phyloP scores from a whole-genome alignment of 129 eudicot genomes.

The Tanacetum coccineum region DNA sequence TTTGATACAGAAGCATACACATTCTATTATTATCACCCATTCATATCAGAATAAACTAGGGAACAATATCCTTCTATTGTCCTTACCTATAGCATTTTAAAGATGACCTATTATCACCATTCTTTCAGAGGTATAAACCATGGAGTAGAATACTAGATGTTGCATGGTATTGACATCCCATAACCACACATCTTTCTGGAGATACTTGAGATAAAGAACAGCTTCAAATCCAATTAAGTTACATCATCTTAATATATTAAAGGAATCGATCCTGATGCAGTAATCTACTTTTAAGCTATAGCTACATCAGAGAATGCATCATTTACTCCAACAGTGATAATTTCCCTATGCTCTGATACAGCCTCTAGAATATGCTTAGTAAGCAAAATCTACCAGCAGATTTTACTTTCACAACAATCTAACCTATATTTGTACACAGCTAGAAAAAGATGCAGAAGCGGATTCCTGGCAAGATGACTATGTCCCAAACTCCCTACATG shows the following conservation, averaged over 20 bases:
- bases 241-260: not conserved
- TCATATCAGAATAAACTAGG: slow-evolving; percentile 14
- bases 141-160: not conserved
- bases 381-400: not conserved
- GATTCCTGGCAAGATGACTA: not conserved
- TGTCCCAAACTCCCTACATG: not conserved
- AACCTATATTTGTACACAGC: not conserved
- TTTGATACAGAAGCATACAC: not conserved
- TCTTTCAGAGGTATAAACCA: too few relatives aligned
- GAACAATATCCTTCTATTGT: slow-evolving; percentile 9
- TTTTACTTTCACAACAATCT: not conserved
- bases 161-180: slow-evolving; percentile 2
- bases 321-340: not conserved
- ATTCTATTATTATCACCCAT: slow-evolving; percentile 5
- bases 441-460: not conserved
- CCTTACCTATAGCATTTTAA: too few relatives aligned
- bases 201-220: slow-evolving; percentile 2
- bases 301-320: too few relatives aligned
- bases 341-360: not conserved
- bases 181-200: not conserved
- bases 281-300: too few relatives aligned
- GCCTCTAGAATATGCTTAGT: not conserved
- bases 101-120: too few relatives aligned
- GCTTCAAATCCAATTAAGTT: not conserved
- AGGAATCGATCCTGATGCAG: too few relatives aligned